A percentile compares a stretch with the other conserved stretches of the same genome.
phyloP scores from a whole-genome alignment of 2,329 filamentous ascomycete species.

The Huntiella abstrusa region DNA sequence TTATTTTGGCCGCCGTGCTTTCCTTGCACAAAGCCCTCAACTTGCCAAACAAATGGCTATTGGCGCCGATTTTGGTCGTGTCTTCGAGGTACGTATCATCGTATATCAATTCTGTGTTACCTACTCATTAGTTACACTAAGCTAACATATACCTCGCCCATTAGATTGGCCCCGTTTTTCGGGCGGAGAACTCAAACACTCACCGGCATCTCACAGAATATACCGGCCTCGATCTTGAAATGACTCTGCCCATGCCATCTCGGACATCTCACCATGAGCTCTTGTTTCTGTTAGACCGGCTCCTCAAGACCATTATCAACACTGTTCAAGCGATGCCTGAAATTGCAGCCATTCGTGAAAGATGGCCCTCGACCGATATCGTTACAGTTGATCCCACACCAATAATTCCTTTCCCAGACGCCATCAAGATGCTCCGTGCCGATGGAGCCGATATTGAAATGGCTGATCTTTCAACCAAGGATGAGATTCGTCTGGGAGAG shows the following conservation, averaged over 20 bases:
- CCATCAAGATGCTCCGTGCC: conserved; percentile 61
- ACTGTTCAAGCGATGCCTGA: conserved; percentile 35
- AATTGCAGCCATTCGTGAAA: conserved; percentile 59
- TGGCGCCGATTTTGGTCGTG: conserved; percentile 69
- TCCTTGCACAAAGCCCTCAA: conserved; percentile 81
- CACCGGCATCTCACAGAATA: conserved; percentile 90
- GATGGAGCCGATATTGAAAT: conserved; percentile 52
- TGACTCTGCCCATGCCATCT: conserved; percentile 53
- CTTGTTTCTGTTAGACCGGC: conserved; percentile 55
- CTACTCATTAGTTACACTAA: neutral
- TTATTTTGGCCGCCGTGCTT: conserved; percentile 76
- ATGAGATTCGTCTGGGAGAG: conserved; percentile 71
- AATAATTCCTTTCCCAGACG: conserved; percentile 62
- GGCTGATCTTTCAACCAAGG: conserved; percentile 68
- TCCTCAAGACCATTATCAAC: conserved; percentile 54
- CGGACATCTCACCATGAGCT: conserved; percentile 63
- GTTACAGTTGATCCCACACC: conserved; percentile 76
- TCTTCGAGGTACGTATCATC: conserved; percentile 46
- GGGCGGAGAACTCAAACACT: conserved; percentile 89
- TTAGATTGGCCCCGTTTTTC: conserved; percentile 64
- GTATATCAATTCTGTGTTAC: neutral
- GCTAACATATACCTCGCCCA: neutral
- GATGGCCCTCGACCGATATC: conserved; percentile 73
- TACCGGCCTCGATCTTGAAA: conserved; percentile 81
- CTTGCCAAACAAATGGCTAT: conserved; percentile 87